A percentile compares a stretch with the other conserved stretches of the same genome.
Conservation (phyloP, 176 grass and related monocot species). For the Zea mays region Zm-B73-REFERENCE-NAM-5.0 NC_050104.1:148202001-148202500, state of each 20-base stretch:
- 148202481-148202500: slow-evolving; percentile 58
- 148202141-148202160: slow-evolving; percentile 11
- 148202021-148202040: slow-evolving; percentile 66
- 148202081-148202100: background rate
- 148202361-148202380: slow-evolving; percentile 23
- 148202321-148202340: slow-evolving; percentile 39
- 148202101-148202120: background rate
- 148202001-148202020: slow-evolving; percentile 58
- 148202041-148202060: background rate
- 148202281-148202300: slow-evolving; percentile 45
- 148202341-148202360: slow-evolving; percentile 51
- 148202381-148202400: slow-evolving; percentile 41
- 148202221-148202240: slow-evolving; percentile 75
- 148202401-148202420: slow-evolving; percentile 40
- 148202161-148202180: slow-evolving; percentile 41
- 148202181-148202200: slow-evolving; percentile 60
- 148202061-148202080: background rate
- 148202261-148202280: slow-evolving; percentile 38
- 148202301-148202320: slow-evolving; percentile 52
- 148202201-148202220: slow-evolving; percentile 56
- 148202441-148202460: slow-evolving; percentile 94
- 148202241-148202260: slow-evolving; percentile 36
- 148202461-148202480: slow-evolving; percentile 65
- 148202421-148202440: slow-evolving; percentile 54
- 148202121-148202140: background rate